phyloP scores from a whole-genome alignment of 352 stramenopile genomes.

The Phytopythium montanum region DNA sequence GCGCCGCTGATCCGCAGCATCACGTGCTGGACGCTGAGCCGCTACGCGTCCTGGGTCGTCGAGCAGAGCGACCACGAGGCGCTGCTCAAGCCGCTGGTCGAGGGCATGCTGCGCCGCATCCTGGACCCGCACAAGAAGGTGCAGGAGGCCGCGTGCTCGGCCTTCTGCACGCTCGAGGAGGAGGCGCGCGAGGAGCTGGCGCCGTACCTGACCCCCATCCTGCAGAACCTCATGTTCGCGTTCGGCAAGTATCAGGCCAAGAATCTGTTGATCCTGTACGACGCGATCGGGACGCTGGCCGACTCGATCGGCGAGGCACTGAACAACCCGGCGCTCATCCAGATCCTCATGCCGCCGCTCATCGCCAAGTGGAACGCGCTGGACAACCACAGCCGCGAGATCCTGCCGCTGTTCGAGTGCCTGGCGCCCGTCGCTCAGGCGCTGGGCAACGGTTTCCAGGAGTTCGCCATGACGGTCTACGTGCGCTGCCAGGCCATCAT shows the following conservation, averaged over 20 bases:
- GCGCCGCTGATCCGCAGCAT: constrained; percentile 92
- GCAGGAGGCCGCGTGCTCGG: constrained; percentile 93
- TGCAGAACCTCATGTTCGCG: constrained; percentile 90
- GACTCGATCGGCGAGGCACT: constrained; percentile 92
- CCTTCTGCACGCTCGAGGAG: constrained; percentile 94
- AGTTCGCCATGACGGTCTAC: constrained; percentile 83
- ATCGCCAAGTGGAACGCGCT: constrained; percentile 91
- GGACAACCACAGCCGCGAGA: constrained; percentile 73
- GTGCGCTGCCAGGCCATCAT: constrained; percentile 78
- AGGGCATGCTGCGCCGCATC: constrained; percentile 88
- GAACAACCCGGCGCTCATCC: constrained; percentile 90
- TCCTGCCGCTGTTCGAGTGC: constrained; percentile 89
- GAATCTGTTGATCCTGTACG: constrained; percentile 95
- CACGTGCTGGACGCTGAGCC: constrained; percentile 93
- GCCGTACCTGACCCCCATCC: constrained; percentile 91
- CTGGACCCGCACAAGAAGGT: constrained; percentile 94
- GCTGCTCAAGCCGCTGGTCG: constrained; percentile 68
- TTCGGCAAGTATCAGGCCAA: constrained; percentile 94
- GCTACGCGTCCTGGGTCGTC: constrained; percentile 92
- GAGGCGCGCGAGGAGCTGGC: constrained; percentile 90
- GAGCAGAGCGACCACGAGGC: constrained; percentile 87
- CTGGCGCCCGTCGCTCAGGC: constrained; percentile 83
- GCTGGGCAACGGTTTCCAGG: constrained; percentile 83
- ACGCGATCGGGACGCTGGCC: constrained; percentile 94
- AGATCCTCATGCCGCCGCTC: constrained; percentile 92